Evolutionary conservation across 495 filamentous ascomycete genomes (phyloP).

Genomic region (Aspergillus ostianus): DNA sequence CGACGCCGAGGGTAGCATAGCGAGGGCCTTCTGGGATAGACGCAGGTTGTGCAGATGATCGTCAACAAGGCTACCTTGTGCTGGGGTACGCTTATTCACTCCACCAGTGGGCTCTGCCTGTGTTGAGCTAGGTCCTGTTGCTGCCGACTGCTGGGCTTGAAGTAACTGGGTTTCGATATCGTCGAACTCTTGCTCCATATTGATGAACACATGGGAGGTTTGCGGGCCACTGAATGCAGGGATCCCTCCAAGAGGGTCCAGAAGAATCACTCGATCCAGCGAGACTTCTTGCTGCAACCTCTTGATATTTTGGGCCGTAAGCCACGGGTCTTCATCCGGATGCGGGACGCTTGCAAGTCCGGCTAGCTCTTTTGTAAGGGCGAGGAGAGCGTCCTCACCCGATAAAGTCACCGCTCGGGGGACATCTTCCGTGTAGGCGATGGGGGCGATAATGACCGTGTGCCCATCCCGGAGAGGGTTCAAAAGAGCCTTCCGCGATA

Average conservation of each 20-base stretch:
- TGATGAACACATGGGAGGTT: slow-evolving; percentile 84
- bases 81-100: slow-evolving; percentile 21
- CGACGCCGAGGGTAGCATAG: slow-evolving; percentile 78
- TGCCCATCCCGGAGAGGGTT: slow-evolving; percentile 69
- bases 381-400: slow-evolving; percentile 66
- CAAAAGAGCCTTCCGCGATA: slow-evolving; percentile 60
- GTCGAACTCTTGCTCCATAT: slow-evolving; percentile 86
- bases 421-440: slow-evolving; percentile 63
- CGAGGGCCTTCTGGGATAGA: slow-evolving; percentile 63
- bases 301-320: slow-evolving; percentile 43
- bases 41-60: slow-evolving; percentile 72
- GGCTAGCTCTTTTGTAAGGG: slow-evolving; percentile 70
- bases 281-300: slow-evolving; percentile 54
- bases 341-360: slow-evolving; percentile 45
- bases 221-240: slow-evolving; percentile 65
- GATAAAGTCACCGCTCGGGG: slow-evolving; percentile 54
- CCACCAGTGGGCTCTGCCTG: slow-evolving; percentile 3
- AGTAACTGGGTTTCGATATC: slow-evolving; percentile 62
- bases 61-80: slow-evolving; percentile 43
- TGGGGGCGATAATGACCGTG: slow-evolving; percentile 72
- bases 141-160: slow-evolving; percentile 18
- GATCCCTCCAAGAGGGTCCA: slow-evolving; percentile 87
- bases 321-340: slow-evolving; percentile 46
- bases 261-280: slow-evolving; percentile 82
- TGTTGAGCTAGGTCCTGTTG: slow-evolving; percentile 7